A percentile compares a stretch with the other conserved stretches of the same genome.
phyloP scores from a whole-genome alignment of 345 rosid species.

The Hibiscus tridactylites region DNA sequence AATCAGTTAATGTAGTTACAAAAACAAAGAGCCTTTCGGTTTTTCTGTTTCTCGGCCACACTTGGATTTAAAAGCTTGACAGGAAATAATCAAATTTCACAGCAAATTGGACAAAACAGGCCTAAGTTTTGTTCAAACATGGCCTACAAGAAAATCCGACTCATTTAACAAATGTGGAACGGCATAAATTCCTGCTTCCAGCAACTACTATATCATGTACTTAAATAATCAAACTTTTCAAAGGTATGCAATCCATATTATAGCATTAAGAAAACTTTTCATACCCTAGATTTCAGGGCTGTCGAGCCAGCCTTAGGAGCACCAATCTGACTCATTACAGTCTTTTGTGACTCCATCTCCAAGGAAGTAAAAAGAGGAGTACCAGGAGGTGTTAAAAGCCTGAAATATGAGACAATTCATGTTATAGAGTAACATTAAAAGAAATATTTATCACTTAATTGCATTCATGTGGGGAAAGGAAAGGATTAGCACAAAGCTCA shows the following conservation, averaged over 20 bases:
- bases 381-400: conserved; percentile 98
- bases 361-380: conserved; percentile 95
- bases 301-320: conserved; percentile 57
- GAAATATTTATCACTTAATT: not conserved
- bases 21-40: not conserved
- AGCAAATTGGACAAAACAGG: conserved; percentile 2
- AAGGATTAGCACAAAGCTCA: not conserved
- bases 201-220: conserved; percentile 1
- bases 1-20: not conserved
- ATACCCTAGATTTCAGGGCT: conserved; percentile 75
- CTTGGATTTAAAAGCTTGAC: not conserved
- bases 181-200: not conserved
- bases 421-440: conserved; percentile 4
- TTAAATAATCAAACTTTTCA: not conserved
- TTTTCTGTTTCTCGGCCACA: not conserved
- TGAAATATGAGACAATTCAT: conserved; percentile 16
- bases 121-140: not conserved
- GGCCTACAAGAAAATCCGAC: not conserved
- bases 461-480: not conserved
- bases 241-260: conserved; percentile 2
- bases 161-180: not conserved
- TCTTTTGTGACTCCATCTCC: conserved; percentile 86
- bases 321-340: conserved; percentile 58
- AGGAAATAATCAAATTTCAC: not conserved
- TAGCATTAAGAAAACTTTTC: conserved; percentile 12